Evolutionary conservation across 495 filamentous ascomycete species (phyloP), one percentile per base, ranked within the genome.

Genomic region (Extremus antarcticus): DNA sequence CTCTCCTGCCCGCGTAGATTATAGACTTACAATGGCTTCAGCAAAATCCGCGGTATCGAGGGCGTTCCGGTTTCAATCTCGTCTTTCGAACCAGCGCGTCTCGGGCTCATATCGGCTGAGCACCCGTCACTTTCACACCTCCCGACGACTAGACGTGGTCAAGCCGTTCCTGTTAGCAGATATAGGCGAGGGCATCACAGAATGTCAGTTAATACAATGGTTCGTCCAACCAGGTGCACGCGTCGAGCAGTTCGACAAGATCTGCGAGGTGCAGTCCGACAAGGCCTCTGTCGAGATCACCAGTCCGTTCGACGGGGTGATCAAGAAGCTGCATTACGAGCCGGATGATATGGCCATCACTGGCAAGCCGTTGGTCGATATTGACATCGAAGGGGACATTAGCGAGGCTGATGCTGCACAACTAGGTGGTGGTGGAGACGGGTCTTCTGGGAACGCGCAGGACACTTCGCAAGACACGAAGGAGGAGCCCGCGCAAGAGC

Each of bases 191-290:
- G 94, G 92, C 47, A 98, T 97, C 64, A 88, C 89, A 60, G 92
- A 98, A 72, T 94, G 92, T 68, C 91, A 97, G 68, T 87, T 99
- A 64, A 97, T 97, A 62, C 94, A 97, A 74, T 99, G 94, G 94
- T 99, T 96, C 68, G 92, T 97, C 57, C 85, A 95, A 68, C 90
- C 94, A 50, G 90, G 87, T 49, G 94, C 94, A 22, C 82, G 88
- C 51, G 89, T 99, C 61, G 90, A 97, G 74, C 89, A 99, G 71
- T 99, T 94, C 80, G 91, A 94, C 66, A 91, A 88, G 53, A 73
- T 99, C 38, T 99, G 94, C 69, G 92, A 99, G 71, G 94, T 97
- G 40, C 92, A 96, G 67, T 92, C 87, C 52, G 94, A 99, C 72
- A 99, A 99, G 70, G 94, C 94, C 15, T 90, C 88, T n/a, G 89